Percentiles rank a stretch among this genome's conserved stretches.
phyloP scores from a whole-genome alignment of 2,329 filamentous ascomycete genomes.

The Byssoonygena ceratinophila region DNA sequence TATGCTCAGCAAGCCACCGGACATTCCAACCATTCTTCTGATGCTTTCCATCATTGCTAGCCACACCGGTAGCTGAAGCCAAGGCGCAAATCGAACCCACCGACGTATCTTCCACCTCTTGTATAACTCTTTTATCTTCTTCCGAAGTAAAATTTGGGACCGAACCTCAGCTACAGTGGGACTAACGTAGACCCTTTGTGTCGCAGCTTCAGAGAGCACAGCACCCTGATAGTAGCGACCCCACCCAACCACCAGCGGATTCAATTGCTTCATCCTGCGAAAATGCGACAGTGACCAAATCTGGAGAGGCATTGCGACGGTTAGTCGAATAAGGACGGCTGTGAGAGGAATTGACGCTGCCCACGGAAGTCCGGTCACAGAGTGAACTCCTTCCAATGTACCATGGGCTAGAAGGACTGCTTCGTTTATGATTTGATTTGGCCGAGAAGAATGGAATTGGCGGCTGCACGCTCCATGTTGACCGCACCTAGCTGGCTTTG shows the following conservation, averaged over 20 bases:
- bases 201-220: not conserved
- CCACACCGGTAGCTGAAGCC: conserved; percentile 40
- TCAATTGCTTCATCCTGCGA: conserved; percentile 35
- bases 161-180: conserved; percentile 12
- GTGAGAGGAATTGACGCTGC: conserved; percentile 45
- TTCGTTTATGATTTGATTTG: conserved; percentile 34
- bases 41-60: conserved; percentile 40
- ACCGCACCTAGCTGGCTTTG: not conserved
- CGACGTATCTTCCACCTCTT: conserved; percentile 26
- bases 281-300: conserved; percentile 33
- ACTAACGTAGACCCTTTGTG: conserved; percentile 10
- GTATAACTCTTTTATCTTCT: conserved; percentile 24
- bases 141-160: conserved; percentile 21
- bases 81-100: conserved; percentile 26
- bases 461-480: conserved; percentile 25
- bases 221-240: not conserved
- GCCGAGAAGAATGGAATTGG: conserved; percentile 43
- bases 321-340: conserved; percentile 42
- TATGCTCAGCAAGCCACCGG: conserved; percentile 33
- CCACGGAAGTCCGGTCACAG: conserved; percentile 43
- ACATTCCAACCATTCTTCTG: conserved; percentile 38
- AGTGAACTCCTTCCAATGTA: conserved; percentile 43
- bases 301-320: conserved; percentile 40
- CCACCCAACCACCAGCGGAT: conserved; percentile 37
- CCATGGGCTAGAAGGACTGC: conserved; percentile 37